Conservation (phyloP, 1,139 yeast genomes). For the Taphrina betulina region DNA sequence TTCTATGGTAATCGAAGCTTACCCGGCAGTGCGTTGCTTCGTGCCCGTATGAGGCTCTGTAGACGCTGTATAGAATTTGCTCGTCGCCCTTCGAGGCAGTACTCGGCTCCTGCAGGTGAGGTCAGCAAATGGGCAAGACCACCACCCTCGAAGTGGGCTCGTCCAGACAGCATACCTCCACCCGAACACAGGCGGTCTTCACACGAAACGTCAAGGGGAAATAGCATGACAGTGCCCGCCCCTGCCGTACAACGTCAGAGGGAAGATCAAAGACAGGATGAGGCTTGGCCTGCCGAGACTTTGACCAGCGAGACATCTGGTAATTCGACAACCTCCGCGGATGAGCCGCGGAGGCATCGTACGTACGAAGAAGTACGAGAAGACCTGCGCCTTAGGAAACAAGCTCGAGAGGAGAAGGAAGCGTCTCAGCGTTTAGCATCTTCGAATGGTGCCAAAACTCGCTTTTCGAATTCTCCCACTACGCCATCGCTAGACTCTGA, state of each 20-base stretch:
- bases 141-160: constrained; percentile 26
- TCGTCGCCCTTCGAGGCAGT: constrained; percentile 1
- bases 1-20: too few species aligned
- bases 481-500: background rate
- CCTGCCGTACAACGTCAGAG: too few species aligned
- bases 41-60: background rate
- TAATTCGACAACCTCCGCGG: too few species aligned
- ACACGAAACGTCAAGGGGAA: too few species aligned
- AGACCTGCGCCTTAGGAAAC: background rate
- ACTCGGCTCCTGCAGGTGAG: too few species aligned
- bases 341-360: too few species aligned
- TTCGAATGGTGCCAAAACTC: background rate
- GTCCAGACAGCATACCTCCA: background rate
- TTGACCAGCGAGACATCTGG: too few species aligned
- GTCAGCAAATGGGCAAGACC: constrained; percentile 1
- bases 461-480: background rate
- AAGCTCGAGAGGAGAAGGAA: too few species aligned
- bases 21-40: background rate
- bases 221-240: too few species aligned
- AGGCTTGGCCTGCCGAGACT: too few species aligned
- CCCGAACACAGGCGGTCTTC: constrained; percentile 2
- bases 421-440: background rate
- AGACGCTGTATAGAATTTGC: background rate
- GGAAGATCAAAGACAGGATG: too few species aligned
- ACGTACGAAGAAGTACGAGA: constrained; percentile 7